Evolutionary conservation across 176 grass and related monocot species (phyloP), one percentile per base, ranked within the genome.

Genomic region (Musa acuminata): DNA sequence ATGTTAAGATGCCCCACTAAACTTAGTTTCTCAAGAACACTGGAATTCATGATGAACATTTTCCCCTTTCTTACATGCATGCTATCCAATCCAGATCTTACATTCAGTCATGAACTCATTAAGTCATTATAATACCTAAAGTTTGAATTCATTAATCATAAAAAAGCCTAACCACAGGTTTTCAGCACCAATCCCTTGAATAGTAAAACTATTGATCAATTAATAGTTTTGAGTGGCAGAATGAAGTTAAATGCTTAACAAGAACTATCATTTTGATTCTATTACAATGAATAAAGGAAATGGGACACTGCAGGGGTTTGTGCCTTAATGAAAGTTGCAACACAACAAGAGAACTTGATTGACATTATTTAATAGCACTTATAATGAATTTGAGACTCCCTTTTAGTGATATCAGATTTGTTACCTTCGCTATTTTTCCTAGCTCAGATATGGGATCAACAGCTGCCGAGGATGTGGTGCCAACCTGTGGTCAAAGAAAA

Each of bases 381-480:
- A n/a, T 66, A 66, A 26, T 27, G 26, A 14, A 67, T 14, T 48
- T 67, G 2, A 29, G 64, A 48, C 22, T 43, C 23, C 23, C 11
- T 67, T 35, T 7, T 8, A 52, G 24, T 21, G 72, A 22, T 53
- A 74, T 70, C 13, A 13, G 67, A 1, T 72, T 68, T 43, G 14
- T 25, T 29, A 92, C 89, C 89, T 92, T 85, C 23, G 89, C 81
- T 82, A 92, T 76, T 27, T 82, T 72, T 76, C 86, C 89, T 70
- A 92, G 55, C 67, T 84, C 69, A 62, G 59, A 77, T 79, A 92
- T 76, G 24, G 89, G 86, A 82, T 92, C 89, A 29, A 92, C 75
- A 27, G 89, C 86, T 23, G 89, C 82, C 51, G 89, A 92, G 72
- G 89, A 92, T 74, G 86, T 92, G 8, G 89, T 92, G 51, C 89